These are phyloP conservation scores for Epichloe sp. DNA, from an alignment of 2,329 filamentous ascomycete species.

Conservation along the genomic window DNA sequence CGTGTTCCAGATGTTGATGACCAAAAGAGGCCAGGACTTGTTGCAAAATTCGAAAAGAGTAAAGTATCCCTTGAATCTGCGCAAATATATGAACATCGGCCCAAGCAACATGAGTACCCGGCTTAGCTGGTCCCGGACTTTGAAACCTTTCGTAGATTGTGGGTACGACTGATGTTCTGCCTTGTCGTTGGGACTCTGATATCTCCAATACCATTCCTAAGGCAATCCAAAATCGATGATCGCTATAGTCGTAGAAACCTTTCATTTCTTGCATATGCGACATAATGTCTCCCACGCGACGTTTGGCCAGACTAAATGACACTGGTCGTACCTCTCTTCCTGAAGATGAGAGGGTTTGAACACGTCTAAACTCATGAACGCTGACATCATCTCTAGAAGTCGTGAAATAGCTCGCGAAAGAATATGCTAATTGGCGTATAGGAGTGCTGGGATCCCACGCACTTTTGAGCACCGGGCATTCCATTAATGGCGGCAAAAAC, in stretches of 20 bases:
- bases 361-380: conserved; percentile 25
- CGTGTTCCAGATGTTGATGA: background rate
- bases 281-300: conserved; percentile 10
- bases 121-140: background rate
- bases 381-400: background rate
- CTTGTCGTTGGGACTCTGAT: conserved; percentile 15
- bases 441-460: conserved; percentile 41
- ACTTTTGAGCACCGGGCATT: conserved; percentile 39
- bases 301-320: background rate
- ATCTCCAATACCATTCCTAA: conserved; percentile 14
- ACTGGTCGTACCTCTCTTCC: conserved; percentile 14
- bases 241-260: conserved; percentile 6
- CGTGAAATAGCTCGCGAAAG: conserved; percentile 16
- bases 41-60: conserved; percentile 43
- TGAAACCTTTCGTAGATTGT: background rate
- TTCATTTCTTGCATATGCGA: background rate
- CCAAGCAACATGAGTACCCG: conserved; percentile 29
- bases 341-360: conserved; percentile 17
- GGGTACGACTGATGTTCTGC: conserved; percentile 4
- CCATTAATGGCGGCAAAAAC: conserved; percentile 53
- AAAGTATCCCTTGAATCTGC: conserved; percentile 45
- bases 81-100: conserved; percentile 46
- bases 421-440: conserved; percentile 42
- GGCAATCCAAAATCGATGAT: conserved; percentile 11
- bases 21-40: conserved; percentile 14